These are phyloP conservation scores for Allium sativum DNA, from an alignment of 106 monocot species.

Conservation along the genomic window DNA sequence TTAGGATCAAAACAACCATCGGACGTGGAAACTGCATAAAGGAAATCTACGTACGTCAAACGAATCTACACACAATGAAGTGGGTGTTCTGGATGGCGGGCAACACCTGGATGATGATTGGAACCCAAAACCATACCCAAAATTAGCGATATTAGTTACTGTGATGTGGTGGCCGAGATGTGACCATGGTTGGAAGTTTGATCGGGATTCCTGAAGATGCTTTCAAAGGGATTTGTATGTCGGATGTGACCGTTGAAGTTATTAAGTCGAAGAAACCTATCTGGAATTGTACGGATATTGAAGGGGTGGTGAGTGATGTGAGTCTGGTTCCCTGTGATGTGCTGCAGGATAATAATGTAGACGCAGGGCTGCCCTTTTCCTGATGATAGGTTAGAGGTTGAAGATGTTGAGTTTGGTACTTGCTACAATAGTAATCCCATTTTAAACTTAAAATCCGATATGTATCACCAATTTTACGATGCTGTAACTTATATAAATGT, in stretches of 20 bases:
- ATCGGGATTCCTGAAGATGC: conserved; percentile 52
- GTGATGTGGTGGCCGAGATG: conserved; percentile 55
- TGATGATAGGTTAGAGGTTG: too few relatives aligned
- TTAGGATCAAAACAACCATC: conserved; percentile 72
- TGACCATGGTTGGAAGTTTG: conserved; percentile 51
- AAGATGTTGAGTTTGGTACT: too few relatives aligned
- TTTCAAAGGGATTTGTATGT: conserved; percentile 71
- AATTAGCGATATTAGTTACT: conserved; percentile 53
- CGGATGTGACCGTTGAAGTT: conserved; percentile 54
- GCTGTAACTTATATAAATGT: too few relatives aligned
- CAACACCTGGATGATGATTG: conserved; percentile 63
- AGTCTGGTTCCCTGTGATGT: too few relatives aligned
- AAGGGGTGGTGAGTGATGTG: too few relatives aligned
- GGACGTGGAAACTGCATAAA: conserved; percentile 65
- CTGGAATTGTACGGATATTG: too few relatives aligned
- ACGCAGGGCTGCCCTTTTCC: too few relatives aligned
- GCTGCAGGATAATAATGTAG: too few relatives aligned
- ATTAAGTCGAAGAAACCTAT: conserved; percentile 45
- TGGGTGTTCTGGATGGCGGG: conserved; percentile 84
- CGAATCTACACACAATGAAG: conserved; percentile 65
- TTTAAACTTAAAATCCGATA: too few relatives aligned
- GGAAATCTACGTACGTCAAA: conserved; percentile 47
- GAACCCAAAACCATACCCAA: conserved; percentile 64
- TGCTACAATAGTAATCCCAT: too few relatives aligned
- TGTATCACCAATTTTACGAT: too few relatives aligned